These are phyloP conservation scores for Auricularia auricula-judae DNA, from an alignment of 768 basidiomycete species.

Conservation along the genomic window DNA sequence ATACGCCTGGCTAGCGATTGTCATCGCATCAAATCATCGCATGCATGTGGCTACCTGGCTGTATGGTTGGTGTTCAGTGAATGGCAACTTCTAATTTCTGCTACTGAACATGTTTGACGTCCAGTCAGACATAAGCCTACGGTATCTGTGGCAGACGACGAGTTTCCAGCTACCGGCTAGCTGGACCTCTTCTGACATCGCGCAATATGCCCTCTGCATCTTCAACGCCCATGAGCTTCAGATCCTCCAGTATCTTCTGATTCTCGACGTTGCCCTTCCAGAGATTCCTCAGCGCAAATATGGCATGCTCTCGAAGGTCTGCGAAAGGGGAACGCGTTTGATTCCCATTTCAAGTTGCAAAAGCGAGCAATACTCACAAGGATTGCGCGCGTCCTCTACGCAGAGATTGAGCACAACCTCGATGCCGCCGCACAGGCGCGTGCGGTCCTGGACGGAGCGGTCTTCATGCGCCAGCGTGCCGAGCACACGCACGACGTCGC, in stretches of 20 bases:
- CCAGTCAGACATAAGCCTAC: no score
- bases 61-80: no score
- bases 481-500: constrained; percentile 82
- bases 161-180: no score
- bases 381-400: constrained; percentile 83
- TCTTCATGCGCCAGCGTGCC: constrained; percentile 61
- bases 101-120: no score
- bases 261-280: constrained; percentile 69
- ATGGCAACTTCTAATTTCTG: no score
- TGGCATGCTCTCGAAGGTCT: constrained; percentile 89
- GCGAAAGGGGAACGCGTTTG: neutral
- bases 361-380: constrained; percentile 50
- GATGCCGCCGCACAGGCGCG: constrained; percentile 62
- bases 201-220: neutral
- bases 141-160: no score
- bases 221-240: constrained; percentile 30
- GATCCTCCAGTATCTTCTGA: constrained; percentile 64
- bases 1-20: no score
- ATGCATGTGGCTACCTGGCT: no score
- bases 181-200: neutral
- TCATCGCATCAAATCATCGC: no score
- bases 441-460: constrained; percentile 60
- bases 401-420: constrained; percentile 79
- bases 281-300: constrained; percentile 72
- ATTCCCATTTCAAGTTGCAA: neutral